These are phyloP conservation scores for slime mould (Dictyostelium discoideum) DNA, from an alignment of 78 protist species.

Conservation along the genomic window DNA sequence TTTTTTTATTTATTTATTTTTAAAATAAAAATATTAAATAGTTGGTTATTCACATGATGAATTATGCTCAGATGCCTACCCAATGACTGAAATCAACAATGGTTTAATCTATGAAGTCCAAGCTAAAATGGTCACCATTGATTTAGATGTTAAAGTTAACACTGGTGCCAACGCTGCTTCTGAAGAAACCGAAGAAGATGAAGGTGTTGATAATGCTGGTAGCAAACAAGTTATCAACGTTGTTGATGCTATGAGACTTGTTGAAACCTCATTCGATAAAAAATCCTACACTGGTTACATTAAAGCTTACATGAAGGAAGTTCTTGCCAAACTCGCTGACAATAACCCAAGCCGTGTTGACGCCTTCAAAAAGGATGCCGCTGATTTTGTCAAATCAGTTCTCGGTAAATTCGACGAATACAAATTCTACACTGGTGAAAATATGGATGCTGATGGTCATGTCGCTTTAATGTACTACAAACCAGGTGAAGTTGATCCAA, in stretches of 20 bases:
- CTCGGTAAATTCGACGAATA: slow-evolving; percentile 81
- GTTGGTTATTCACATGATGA: slow-evolving; percentile 64
- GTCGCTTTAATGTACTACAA: slow-evolving; percentile 78
- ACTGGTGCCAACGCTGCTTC: slow-evolving; percentile 89
- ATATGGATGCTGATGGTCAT: slow-evolving; percentile 85
- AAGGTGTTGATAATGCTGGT: slow-evolving; percentile 29
- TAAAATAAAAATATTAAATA: background rate
- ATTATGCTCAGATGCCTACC: slow-evolving; percentile 78
- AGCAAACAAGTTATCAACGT: slow-evolving; percentile 68
- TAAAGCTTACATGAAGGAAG: slow-evolving; percentile 89
- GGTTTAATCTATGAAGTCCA: slow-evolving; percentile 77
- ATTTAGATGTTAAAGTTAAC: slow-evolving; percentile 44
- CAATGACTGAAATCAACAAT: slow-evolving; percentile 30
- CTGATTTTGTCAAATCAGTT: slow-evolving; percentile 64
- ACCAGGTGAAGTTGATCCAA: slow-evolving; percentile 70
- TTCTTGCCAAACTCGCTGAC: slow-evolving; percentile 25
- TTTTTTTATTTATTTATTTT: too few relatives aligned
- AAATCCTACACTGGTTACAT: slow-evolving; percentile 84
- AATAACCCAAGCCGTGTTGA: slow-evolving; percentile 84
- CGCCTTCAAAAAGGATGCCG: slow-evolving; percentile 76
- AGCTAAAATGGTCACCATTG: slow-evolving; percentile 60
- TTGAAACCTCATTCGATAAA: slow-evolving; percentile 76
- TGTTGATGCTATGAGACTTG: slow-evolving; percentile 57
- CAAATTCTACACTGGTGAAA: slow-evolving; percentile 82
- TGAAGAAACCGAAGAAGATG: slow-evolving; percentile 82